Evolutionary conservation across 805 yeast species (phyloP), one percentile per base, ranked within the genome.

Genomic region (Wickerhamomyces bovis): DNA sequence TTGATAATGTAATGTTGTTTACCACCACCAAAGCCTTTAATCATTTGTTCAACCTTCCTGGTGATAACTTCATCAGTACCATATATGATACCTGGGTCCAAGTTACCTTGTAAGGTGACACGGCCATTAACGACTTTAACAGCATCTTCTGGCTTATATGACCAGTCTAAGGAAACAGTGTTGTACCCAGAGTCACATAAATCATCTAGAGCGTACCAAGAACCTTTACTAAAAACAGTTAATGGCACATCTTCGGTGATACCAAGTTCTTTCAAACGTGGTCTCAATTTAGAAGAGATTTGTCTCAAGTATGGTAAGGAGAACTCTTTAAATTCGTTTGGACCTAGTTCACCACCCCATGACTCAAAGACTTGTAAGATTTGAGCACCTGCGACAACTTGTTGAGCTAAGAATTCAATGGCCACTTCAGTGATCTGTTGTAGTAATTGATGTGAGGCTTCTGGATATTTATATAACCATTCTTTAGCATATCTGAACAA

Each of bases 271-370:
- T 66, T 58, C 58, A 94, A 74, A 59, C 94, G 80, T 11, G 59
- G 48, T 19, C 92, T 95, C 41, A 92, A 75, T 54, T 76, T 76
- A 18, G 71, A 68, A 23, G 87, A 77, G 48, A 92, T 90, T 62
- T 87, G 87, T 53, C 75, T 77, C 58, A 94, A 71, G 63, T 88
- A 94, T 3, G 98, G 98, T 59, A 92, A 76, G 4, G 95, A 83
- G 66, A 89, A 94, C 64, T 86, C 90, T 52, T 76, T 75, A 67
- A 92, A 94, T 60, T 94, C 99, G 44, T 71, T 71, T 12, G 97
- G 95, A 1, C 96, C 94, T 48, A 94, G 75, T 68, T 94, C 98
- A 44, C 98, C 96, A 47, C 96, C 99, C 96, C 97, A 90, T 33
- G 96, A 85, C 63, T 94, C 99, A 62, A 94, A 94, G 31, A 94